Conservation (phyloP, 2,329 filamentous ascomycete species). For the Fusarium paranaense region DNA sequence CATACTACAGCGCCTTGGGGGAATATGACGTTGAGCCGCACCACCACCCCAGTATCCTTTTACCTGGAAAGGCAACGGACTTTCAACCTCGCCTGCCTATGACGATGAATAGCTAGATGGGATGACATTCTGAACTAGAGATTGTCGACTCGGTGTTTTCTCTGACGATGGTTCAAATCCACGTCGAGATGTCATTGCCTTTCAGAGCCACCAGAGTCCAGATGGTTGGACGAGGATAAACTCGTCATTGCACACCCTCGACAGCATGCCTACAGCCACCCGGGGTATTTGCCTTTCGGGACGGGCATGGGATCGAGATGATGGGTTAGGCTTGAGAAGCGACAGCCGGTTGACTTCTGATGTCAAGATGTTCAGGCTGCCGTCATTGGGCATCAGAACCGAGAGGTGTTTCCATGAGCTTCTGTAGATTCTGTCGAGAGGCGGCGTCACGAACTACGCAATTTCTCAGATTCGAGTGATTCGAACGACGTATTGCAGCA, state of each 20-base stretch:
- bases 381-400: not conserved
- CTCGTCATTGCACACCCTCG: constrained; percentile 6
- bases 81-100: constrained; percentile 23
- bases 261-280: not conserved
- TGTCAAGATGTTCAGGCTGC: constrained; percentile 9
- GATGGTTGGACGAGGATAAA: not conserved
- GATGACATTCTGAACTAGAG: constrained; percentile 2
- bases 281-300: not conserved
- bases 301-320: not conserved
- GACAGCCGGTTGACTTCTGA: not conserved
- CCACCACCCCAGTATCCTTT: constrained; percentile 18
- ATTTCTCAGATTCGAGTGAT: not conserved
- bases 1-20: constrained; percentile 27
- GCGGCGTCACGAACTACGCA: not conserved
- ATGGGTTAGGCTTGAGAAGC: not conserved
- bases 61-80: constrained; percentile 9
- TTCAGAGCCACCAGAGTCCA: not conserved
- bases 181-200: not conserved
- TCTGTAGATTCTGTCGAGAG: not conserved
- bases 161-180: not conserved
- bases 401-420: not conserved
- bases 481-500: not conserved
- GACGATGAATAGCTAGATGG: constrained; percentile 14
- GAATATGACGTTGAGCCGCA: constrained; percentile 40
- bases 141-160: constrained; percentile 3